Evolutionary conservation across 352 stramenopile genomes (phyloP).

Genomic region (Globisporangium abappressorium): DNA sequence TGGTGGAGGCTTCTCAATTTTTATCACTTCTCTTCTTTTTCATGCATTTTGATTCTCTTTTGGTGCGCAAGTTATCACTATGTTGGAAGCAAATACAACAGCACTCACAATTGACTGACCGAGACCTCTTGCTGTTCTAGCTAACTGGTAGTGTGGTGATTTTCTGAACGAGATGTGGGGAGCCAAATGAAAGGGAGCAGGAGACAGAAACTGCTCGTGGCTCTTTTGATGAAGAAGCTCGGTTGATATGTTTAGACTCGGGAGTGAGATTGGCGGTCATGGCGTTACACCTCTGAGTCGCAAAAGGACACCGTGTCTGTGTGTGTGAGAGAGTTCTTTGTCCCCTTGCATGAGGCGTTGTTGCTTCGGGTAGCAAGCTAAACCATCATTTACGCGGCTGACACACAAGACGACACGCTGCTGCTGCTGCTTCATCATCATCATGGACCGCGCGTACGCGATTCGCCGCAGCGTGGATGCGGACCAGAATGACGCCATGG

Average conservation of each 20-base stretch:
- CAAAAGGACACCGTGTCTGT: no score
- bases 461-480: slow-evolving; percentile 59
- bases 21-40: slow-evolving; percentile 1
- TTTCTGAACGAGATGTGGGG: no score
- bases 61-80: neutral
- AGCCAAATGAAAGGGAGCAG: neutral
- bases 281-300: neutral
- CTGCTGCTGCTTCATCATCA: neutral
- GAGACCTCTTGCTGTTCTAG: neutral
- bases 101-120: neutral
- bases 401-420: neutral
- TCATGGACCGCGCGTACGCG: slow-evolving; percentile 34
- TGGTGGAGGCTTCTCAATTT: neutral
- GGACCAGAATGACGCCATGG: slow-evolving; percentile 55
- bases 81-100: neutral
- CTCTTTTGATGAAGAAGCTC: no score
- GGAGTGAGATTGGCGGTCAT: neutral
- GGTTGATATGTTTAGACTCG: neutral
- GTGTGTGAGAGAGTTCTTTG: neutral
- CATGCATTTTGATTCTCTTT: neutral
- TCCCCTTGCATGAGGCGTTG: neutral
- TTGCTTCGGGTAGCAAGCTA: neutral
- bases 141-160: no score
- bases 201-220: neutral
- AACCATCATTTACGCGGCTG: neutral